Evolutionary conservation across 2,329 filamentous ascomycete genomes (phyloP).

Genomic region (Aspergillus sp.): DNA sequence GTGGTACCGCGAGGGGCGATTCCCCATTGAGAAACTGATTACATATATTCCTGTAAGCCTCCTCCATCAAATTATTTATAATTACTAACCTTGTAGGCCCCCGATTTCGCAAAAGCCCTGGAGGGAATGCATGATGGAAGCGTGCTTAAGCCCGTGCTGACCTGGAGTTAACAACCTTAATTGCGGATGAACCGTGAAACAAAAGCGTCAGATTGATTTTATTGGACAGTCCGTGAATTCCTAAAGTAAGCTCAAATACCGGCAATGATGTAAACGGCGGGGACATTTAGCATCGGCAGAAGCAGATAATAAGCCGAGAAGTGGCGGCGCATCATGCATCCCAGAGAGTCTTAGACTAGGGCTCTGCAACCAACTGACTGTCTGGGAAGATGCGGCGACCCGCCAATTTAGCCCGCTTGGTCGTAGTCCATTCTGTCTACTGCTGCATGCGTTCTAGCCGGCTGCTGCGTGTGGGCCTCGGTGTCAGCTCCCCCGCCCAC

Average conservation of each 20-base stretch:
- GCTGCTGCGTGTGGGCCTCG: no score
- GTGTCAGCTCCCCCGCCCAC: no score
- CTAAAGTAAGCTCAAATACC: no score
- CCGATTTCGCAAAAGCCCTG: neutral
- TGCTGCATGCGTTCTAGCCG: no score
- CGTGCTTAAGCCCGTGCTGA: slow-evolving; percentile 4
- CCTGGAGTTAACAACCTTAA: neutral
- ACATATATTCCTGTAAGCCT: slow-evolving; percentile 6
- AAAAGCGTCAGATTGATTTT: no score
- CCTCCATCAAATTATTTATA: neutral
- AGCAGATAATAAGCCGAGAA: no score
- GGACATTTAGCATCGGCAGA: no score
- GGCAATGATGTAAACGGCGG: no score
- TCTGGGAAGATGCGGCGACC: neutral
- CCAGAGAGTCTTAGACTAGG: neutral
- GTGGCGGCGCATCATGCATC: no score
- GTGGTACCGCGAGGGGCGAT: slow-evolving; percentile 21
- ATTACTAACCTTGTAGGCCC: neutral
- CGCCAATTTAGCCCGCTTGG: neutral
- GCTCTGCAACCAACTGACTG: neutral
- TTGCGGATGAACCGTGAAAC: no score
- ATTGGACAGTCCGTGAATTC: no score
- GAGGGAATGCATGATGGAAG: neutral
- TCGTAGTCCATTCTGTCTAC: no score
- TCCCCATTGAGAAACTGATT: slow-evolving; percentile 15